Base-by-base conservation (phyloP, 1,284 basidiomycete genomes). In the Ceratobasidium sp. region DNA sequence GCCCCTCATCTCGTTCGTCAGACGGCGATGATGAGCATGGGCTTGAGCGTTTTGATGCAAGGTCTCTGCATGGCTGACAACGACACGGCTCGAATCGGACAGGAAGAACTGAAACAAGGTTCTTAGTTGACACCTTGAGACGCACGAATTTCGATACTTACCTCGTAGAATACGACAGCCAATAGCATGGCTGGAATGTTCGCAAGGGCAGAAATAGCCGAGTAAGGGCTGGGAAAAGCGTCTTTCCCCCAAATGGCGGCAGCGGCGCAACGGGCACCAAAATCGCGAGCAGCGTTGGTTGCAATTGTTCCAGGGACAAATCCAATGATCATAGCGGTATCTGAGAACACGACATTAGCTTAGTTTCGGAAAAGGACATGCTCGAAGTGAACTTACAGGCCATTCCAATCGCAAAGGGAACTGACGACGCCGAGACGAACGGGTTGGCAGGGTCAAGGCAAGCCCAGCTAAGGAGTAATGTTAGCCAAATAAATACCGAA, bases 241-340 rank as follows among this genome's bases (percentile, higher is more conserved):
- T 39, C 60, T 33, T 53, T 63, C 10, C 69, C 61, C 61, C 73
- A 79, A 45, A 76, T 65, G 60, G 71, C 73, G 6, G 68, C 64
- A 26, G 76, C 71, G 31, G 71, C 76, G 56, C 73, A 76, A 42
- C 58, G 53, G 39, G 61, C 89, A 23, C 91, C 91, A 63, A 93
- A 56, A 80, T 92, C 91, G 79, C 91, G 89, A 39, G 91, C 91
- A 1, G 90, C 83, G 81, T 92, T 92, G 23, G 90, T 85, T 85
- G 81, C 81, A 89, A 90, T 81, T 64, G 87, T 87, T 39, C 86
- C 85, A 3, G 86, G 84, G 1, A 88, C 85, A 81, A 85, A 92
- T 17, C 89, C 88, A 89, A 90, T 92, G 67, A 92, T 86, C 37
- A 86, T 86, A 33, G 85, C 82, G 56, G 84, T 88, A 79, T 90